Conservation (phyloP, 768 basidiomycete species). For the Naganishia vaughanmartiniae region DNA sequence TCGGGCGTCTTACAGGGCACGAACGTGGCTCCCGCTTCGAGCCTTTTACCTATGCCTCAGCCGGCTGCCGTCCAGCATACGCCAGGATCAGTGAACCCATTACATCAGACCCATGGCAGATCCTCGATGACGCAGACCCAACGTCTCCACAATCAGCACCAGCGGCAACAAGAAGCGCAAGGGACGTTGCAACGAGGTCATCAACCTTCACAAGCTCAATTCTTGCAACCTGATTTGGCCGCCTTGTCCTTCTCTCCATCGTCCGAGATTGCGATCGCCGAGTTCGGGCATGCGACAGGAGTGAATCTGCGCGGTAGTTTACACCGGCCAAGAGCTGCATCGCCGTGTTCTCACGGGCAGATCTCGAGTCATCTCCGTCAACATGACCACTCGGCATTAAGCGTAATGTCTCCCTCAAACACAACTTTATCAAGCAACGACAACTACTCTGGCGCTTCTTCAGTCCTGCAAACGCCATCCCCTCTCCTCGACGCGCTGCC, state of each 20-base stretch:
- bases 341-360: neutral
- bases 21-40: neutral
- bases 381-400: neutral
- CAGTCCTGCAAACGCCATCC: constrained; percentile 13
- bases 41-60: neutral
- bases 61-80: neutral
- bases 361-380: neutral
- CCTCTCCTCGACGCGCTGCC: neutral
- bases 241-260: neutral
- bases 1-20: neutral
- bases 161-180: neutral
- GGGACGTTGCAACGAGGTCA: neutral
- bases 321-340: neutral
- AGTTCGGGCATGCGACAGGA: neutral
- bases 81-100: neutral
- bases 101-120: neutral
- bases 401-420: neutral
- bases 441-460: constrained; percentile 8
- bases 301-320: too few species aligned
- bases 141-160: neutral
- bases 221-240: neutral
- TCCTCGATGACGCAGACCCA: neutral
- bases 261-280: neutral
- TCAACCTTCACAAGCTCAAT: neutral
- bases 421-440: neutral